Evolutionary conservation across 176 grass and related monocot genomes (phyloP).

Genomic region (Bothriochloa decipiens): DNA sequence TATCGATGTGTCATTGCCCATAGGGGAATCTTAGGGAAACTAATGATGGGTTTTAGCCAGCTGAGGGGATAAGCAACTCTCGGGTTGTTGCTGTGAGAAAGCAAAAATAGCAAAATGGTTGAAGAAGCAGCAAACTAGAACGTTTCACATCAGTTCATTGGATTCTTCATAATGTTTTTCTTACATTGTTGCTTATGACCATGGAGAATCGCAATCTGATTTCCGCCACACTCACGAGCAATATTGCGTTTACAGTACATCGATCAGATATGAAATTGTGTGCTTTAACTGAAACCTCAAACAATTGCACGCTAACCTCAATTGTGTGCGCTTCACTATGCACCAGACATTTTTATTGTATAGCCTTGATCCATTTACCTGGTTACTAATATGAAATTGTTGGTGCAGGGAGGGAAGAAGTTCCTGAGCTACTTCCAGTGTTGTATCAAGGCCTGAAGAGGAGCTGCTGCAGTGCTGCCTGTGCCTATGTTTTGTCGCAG

Average conservation of each 20-base stretch:
- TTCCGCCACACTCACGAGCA: too few relatives aligned
- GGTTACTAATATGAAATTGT: constrained; percentile 36
- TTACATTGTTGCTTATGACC: constrained; percentile 24
- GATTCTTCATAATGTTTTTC: neutral
- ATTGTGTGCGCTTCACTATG: neutral
- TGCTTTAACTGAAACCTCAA: neutral
- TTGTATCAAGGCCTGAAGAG: constrained; percentile 76
- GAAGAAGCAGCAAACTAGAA: neutral
- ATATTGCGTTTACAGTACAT: neutral
- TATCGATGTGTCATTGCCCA: constrained; percentile 20
- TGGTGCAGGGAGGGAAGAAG: constrained; percentile 81
- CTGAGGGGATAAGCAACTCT: neutral
- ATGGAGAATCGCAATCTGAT: neutral
- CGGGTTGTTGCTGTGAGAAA: neutral
- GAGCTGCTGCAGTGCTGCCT: neutral
- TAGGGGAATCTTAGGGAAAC: constrained; percentile 25
- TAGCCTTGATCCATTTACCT: neutral
- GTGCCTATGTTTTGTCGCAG: constrained; percentile 7
- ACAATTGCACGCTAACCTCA: neutral
- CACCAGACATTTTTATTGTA: neutral
- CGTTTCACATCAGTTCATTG: neutral
- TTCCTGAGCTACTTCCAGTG: constrained; percentile 95
- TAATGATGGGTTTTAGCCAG: constrained; percentile 5
- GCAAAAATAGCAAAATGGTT: constrained; percentile 7
- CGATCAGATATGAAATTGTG: neutral